These are phyloP conservation scores for Plantago rigida DNA, from an alignment of 305 asterid species.

Conservation along the genomic window DNA sequence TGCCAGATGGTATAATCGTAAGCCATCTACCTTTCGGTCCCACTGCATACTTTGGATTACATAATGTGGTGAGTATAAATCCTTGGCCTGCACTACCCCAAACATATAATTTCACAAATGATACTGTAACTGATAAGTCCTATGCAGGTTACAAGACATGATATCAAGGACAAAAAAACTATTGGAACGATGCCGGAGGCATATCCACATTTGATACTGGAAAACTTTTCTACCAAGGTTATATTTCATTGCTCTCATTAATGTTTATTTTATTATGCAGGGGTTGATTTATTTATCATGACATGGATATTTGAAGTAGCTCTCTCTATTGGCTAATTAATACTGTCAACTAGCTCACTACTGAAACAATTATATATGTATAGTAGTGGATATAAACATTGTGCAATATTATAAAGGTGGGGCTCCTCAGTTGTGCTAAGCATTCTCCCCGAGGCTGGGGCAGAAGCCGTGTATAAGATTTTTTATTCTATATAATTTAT, in stretches of 20 bases:
- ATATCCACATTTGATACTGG: slow-evolving; percentile 72
- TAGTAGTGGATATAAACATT: too few relatives aligned
- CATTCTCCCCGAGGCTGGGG: too few relatives aligned
- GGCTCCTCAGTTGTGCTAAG: too few relatives aligned
- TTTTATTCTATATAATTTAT: too few relatives aligned
- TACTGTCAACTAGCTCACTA: not conserved
- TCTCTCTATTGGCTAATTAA: not conserved
- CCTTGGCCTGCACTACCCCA: not conserved
- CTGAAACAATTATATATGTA: too few relatives aligned
- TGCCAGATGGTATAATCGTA: slow-evolving; percentile 76
- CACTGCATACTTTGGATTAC: slow-evolving; percentile 81
- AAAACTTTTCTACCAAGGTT: slow-evolving; percentile 73
- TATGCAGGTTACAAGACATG: slow-evolving; percentile 81
- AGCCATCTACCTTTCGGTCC: slow-evolving; percentile 96
- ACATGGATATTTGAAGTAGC: not conserved
- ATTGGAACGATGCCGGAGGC: slow-evolving; percentile 85
- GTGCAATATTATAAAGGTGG: too few relatives aligned
- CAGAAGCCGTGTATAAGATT: too few relatives aligned
- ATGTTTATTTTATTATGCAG: slow-evolving; percentile 1
- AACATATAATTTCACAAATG: slow-evolving; percentile 3
- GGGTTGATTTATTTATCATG: not conserved
- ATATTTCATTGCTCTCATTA: slow-evolving; percentile 5
- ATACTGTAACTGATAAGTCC: slow-evolving; percentile 16
- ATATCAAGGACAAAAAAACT: slow-evolving; percentile 71
- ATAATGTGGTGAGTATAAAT: slow-evolving; percentile 70